Base-by-base conservation (phyloP, 2,329 filamentous ascomycete species). In the Aspergillus hortae region DNA sequence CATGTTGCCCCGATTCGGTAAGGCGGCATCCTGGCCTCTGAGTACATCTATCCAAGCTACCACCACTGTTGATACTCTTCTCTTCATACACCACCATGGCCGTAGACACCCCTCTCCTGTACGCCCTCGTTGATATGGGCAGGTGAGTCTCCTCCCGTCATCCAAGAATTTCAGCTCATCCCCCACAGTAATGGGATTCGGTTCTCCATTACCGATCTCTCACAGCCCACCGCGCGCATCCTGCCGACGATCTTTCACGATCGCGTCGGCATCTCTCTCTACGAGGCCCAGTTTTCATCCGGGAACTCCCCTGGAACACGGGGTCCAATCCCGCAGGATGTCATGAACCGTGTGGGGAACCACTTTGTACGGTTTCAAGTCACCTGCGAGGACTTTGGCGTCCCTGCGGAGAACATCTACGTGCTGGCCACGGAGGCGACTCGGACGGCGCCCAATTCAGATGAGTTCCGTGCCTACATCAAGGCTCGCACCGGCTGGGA, bases 401-500 rank as follows among this genome's bases (percentile, higher is more conserved):
- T 96, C 0, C 83, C 83, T 0, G 10, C 45, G 1, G 60, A 71
- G 32, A 85, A 91, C 57, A 82, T 92, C 54, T 81, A 82, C 17
- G 82, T 96, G 9, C 82, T 96, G 40, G 92, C 91, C 17, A 96
- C 92, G 0, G 92, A 96, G 70, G 92, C 92, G 4, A 94, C 92
- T 67, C 84, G 92, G 42, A 89, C 85, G 21, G 90, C 92, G 5
- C 71, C 81, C 52, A 96, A 96, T 64, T 84, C 86, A 0, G 76
- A 75, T 17, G 80, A 83, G 1, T 90, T 94, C 71, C 77, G 89
- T 1, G 67, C 74, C 0, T 78, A 80, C 30, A 92, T 96, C 56
- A 75, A 79, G 41, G 67, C 76, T 2, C 75, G 76, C 2, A 86
- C 85, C 0, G 88, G 85, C 1, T 85, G 91, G 72, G 76, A 77